Evolutionary conservation across 495 filamentous ascomycete genomes (phyloP).

Genomic region (Podospora tetraspora): DNA sequence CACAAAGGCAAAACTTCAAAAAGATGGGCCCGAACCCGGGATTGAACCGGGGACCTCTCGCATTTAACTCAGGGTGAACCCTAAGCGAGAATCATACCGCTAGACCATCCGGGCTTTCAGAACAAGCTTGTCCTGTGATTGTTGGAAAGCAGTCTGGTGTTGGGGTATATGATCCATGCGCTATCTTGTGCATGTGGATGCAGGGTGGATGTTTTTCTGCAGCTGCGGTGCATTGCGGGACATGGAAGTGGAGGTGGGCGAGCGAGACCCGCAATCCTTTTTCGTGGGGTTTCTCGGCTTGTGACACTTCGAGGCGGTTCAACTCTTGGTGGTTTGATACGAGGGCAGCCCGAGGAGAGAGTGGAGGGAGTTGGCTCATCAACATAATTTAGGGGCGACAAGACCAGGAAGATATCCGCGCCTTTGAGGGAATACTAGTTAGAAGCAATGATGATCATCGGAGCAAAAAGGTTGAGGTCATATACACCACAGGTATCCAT

Average conservation of each 20-base stretch:
- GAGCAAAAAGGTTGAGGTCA: not conserved
- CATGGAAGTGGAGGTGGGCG: not conserved
- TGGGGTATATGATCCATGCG: not conserved
- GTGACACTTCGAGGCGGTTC: not conserved
- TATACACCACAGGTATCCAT: not conserved
- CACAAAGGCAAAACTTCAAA: not conserved
- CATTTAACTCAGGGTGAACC: not conserved
- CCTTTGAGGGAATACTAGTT: not conserved
- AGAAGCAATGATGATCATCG: not conserved
- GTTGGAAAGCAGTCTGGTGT: not conserved
- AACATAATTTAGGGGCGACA: not conserved
- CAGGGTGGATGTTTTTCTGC: not conserved
- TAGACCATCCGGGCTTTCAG: not conserved
- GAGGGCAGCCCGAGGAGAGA: not conserved
- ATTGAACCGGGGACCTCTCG: not conserved
- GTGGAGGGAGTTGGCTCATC: not conserved
- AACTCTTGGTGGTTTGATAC: not conserved
- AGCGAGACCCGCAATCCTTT: not conserved
- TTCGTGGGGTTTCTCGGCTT: not conserved
- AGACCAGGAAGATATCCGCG: not conserved
- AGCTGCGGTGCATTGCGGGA: not conserved
- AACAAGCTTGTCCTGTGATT: not conserved
- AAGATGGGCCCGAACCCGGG: not conserved
- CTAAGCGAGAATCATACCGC: not conserved
- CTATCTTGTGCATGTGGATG: not conserved